Evolutionary conservation across 306 rosid species (phyloP).

Genomic region (Mucuna pruriens): DNA sequence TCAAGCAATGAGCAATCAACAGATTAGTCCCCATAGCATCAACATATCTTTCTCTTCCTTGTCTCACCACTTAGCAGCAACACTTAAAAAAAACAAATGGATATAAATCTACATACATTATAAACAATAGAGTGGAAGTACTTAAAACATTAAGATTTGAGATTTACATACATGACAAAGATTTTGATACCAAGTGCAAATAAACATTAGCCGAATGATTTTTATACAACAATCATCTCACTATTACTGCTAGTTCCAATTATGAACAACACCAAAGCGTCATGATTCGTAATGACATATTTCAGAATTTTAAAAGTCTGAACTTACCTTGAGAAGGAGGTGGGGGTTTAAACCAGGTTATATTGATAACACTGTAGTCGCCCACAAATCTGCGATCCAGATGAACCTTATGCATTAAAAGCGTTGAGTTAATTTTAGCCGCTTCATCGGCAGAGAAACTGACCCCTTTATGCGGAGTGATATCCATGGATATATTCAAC

Average conservation of each 20-base stretch:
- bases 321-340: constrained; percentile 77
- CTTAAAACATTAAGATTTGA: not conserved
- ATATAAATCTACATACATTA: constrained; percentile 6
- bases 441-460: constrained; percentile 76
- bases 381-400: constrained; percentile 73
- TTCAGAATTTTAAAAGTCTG: constrained; percentile 2
- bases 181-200: not conserved
- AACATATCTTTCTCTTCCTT: constrained; percentile 4
- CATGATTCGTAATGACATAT: not conserved
- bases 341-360: constrained; percentile 88
- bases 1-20: constrained; percentile 21
- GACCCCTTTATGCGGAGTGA: constrained; percentile 73
- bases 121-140: not conserved
- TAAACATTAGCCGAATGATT: not conserved
- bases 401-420: constrained; percentile 70
- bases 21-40: not conserved
- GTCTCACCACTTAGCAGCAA: not conserved
- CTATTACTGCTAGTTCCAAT: not conserved
- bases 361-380: constrained; percentile 76
- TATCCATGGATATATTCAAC: constrained; percentile 88
- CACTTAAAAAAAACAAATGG: constrained; percentile 19
- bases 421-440: constrained; percentile 71
- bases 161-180: not conserved
- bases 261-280: constrained; percentile 15
- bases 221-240: constrained; percentile 12